Evolutionary conservation across 148 eudicot genomes (phyloP).

Genomic region (Camellia lanceoleosa): DNA sequence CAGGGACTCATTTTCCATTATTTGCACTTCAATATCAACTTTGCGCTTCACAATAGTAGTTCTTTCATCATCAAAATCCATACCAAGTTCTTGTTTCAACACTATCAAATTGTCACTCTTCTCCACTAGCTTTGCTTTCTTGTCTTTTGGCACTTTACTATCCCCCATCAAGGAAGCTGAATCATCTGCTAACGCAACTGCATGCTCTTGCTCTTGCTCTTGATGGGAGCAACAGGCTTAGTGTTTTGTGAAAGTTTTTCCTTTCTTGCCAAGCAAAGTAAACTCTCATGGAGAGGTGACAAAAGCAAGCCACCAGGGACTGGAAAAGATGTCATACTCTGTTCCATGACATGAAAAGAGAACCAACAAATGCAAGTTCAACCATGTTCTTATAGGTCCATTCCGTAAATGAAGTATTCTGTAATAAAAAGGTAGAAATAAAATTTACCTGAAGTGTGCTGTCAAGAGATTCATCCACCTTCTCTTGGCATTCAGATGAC

Average conservation of each 20-base stretch:
- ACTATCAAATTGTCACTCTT: slow-evolving; percentile 14
- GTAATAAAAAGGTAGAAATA: not conserved
- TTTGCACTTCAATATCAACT: slow-evolving; percentile 17
- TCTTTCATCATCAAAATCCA: slow-evolving; percentile 16
- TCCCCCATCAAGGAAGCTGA: slow-evolving; percentile 16
- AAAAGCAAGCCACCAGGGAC: slow-evolving; percentile 34
- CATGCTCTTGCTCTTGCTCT: slow-evolving; percentile 7
- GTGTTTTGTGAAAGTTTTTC: slow-evolving; percentile 12
- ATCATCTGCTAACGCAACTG: slow-evolving; percentile 19
- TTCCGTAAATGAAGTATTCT: not conserved
- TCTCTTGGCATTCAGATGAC: slow-evolving; percentile 29
- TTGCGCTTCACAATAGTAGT: slow-evolving; percentile 8
- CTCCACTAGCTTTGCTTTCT: slow-evolving; percentile 26
- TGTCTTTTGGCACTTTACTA: slow-evolving; percentile 23
- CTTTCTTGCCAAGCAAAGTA: slow-evolving; percentile 31
- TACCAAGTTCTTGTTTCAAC: slow-evolving; percentile 14
- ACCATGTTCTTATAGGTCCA: not conserved
- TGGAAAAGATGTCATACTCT: slow-evolving; percentile 53
- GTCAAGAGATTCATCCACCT: slow-evolving; percentile 30
- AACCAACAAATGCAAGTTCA: not conserved
- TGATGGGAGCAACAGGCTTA: slow-evolving; percentile 14
- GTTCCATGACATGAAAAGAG: slow-evolving; percentile 15
- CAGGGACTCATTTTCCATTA: slow-evolving; percentile 10
- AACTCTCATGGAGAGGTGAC: slow-evolving; percentile 45
- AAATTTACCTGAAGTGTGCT: slow-evolving; percentile 41